Base-by-base conservation (phyloP, 1,139 yeast genomes). In the Hyphopichia pseudoburtonii region DNA sequence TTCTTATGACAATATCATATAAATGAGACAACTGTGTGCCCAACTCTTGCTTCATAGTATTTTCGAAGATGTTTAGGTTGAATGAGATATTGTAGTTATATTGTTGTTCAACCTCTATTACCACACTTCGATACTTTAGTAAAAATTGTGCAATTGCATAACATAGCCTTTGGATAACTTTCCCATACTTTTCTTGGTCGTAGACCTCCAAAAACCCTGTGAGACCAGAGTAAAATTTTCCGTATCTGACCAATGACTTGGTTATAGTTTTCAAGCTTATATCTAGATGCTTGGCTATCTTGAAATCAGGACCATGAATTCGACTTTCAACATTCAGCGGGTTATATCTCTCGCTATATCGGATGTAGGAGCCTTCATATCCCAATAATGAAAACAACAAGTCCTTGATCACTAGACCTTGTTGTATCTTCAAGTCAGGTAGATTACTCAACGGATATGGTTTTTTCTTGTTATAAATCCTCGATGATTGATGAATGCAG, bases 191-290 rank as follows among this genome's bases (percentile, higher is more conserved):
- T 12, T 70, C 60, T 37, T 66, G 62, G 52, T 82, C 64, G 60
- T 84, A 86, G 36, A 66, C 46, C 45, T 81, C 81, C 15, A 74
- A 64, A 58, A 82, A 88, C 26, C 73, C 69, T 22, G 52, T 57
- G 41, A 85, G 66, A 3, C 78, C 77, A 28, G 74, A 64, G 51
- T 77, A 85, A 56, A 74, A 73, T 47, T 80, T 80, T 1, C 96
- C 96, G 35, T 70, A 65, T 35, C 67, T 74, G 11, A 80, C 73
- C 28, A 89, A 60, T 39, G 78, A 70, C 49, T 78, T 77, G 15
- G 90, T 75, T n/a, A 87, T 70, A 33, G 83, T 85, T 52, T 84
- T 85, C 45, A 88, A 68, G 27, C 90, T 78, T 1, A 86, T 72
- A 51, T 88, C 95, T 49, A 92, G 64, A 42, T 80, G 80, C 48